Conservation (phyloP, 78 protist genomes). For the Goniomonas avonlea region DNA sequence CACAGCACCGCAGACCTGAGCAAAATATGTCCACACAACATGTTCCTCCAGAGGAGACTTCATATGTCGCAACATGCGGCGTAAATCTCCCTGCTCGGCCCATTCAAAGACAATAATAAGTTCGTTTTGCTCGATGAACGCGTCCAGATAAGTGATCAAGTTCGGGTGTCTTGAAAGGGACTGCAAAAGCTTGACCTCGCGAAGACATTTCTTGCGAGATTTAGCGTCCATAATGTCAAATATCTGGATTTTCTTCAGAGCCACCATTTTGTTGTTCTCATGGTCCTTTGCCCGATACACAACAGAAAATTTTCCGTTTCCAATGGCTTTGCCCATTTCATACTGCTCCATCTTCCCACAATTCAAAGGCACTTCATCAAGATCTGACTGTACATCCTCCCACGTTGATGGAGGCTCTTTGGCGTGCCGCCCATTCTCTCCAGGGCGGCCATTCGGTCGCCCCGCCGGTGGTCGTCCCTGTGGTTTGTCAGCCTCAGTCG, state of each 20-base stretch:
- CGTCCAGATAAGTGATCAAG: conserved; percentile 8
- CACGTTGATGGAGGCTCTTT: too few relatives aligned
- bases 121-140: conserved; percentile 12
- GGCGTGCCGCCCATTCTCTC: too few relatives aligned
- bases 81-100: conserved; percentile 8
- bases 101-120: conserved; percentile 12
- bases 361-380: too few relatives aligned
- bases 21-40: not conserved
- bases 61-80: not conserved
- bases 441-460: too few relatives aligned
- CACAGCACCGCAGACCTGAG: not conserved
- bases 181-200: not conserved
- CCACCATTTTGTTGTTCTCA: not conserved
- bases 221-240: conserved; percentile 19
- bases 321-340: too few relatives aligned
- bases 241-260: conserved; percentile 8
- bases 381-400: too few relatives aligned
- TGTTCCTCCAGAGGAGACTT: not conserved
- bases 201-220: not conserved
- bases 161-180: not conserved
- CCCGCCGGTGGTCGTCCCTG: too few relatives aligned
- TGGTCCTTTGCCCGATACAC: not conserved
- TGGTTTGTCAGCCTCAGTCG: too few relatives aligned
- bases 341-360: too few relatives aligned
- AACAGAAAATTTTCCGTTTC: not conserved